These are phyloP conservation scores for Aspergillus bridgeri DNA, from an alignment of 495 filamentous ascomycete genomes.

Conservation along the genomic window DNA sequence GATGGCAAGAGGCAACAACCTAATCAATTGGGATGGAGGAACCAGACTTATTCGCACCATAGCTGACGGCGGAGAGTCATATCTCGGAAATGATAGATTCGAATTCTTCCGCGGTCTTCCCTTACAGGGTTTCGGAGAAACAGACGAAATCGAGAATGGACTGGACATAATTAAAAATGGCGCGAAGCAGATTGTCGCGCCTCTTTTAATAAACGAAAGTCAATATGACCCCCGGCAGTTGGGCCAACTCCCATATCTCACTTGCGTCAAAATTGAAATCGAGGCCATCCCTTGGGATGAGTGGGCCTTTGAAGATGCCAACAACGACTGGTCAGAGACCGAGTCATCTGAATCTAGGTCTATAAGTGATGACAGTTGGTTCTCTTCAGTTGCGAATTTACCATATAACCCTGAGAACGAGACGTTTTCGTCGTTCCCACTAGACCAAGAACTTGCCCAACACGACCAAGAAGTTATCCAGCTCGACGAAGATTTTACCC, in stretches of 20 bases:
- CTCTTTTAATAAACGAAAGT: conserved; percentile 21
- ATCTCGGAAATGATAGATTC: conserved; percentile 14
- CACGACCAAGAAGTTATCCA: too few relatives aligned
- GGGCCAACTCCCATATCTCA: conserved; percentile 30
- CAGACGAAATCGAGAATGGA: conserved; percentile 33
- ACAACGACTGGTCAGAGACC: neutral
- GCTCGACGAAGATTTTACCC: too few relatives aligned
- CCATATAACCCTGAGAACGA: too few relatives aligned
- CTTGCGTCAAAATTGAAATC: conserved; percentile 28
- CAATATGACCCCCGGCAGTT: conserved; percentile 16
- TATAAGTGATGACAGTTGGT: neutral
- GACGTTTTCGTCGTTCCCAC: neutral
- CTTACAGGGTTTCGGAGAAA: conserved; percentile 23
- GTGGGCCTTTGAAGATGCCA: neutral
- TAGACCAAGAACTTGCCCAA: too few relatives aligned
- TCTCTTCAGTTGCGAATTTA: too few relatives aligned
- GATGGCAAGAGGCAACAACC: neutral
- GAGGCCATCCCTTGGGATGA: conserved; percentile 31
- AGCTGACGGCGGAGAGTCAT: conserved; percentile 14
- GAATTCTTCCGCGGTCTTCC: conserved; percentile 11
- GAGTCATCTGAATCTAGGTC: neutral
- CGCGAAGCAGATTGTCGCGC: conserved; percentile 16
- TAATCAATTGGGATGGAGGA: conserved; percentile 29
- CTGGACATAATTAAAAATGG: conserved; percentile 44
- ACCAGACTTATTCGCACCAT: conserved; percentile 31